Evolutionary conservation across 176 grass and related monocot species (phyloP).

Genomic region (Phyllostachys edulis): DNA sequence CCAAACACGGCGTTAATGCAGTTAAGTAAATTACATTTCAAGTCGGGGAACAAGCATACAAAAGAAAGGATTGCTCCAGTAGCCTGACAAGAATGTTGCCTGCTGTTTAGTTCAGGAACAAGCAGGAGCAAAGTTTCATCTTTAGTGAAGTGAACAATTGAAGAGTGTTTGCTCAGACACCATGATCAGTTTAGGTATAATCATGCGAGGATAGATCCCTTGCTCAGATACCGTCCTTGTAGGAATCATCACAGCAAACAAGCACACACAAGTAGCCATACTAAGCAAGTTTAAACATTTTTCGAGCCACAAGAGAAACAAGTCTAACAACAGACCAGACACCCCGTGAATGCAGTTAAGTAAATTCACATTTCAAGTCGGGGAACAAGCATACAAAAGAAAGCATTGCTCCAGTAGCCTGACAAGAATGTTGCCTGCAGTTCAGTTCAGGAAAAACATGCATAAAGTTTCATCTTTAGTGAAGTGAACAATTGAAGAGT

Average conservation of each 20-base stretch:
- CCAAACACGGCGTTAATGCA: background rate
- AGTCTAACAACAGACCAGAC: no score
- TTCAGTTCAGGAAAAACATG: background rate
- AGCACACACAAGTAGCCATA: background rate
- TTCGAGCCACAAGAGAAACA: no score
- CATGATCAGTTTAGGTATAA: conserved; percentile 7
- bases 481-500: background rate
- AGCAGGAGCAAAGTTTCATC: background rate
- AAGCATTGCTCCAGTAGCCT: background rate
- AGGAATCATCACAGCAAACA: background rate
- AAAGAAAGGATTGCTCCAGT: background rate
- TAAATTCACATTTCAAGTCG: background rate
- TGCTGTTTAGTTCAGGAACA: background rate
- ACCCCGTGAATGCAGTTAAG: no score
- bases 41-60: background rate
- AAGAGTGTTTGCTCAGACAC: background rate
- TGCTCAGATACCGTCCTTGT: conserved; percentile 19
- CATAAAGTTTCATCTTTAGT: background rate
- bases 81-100: background rate
- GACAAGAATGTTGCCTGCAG: background rate
- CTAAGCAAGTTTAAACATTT: no score
- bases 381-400: background rate
- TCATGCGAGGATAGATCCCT: background rate
- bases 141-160: background rate
- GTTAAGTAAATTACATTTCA: background rate